These are phyloP conservation scores for Microsporum ferrugineum DNA, from an alignment of 2,329 filamentous ascomycete species.

Conservation along the genomic window DNA sequence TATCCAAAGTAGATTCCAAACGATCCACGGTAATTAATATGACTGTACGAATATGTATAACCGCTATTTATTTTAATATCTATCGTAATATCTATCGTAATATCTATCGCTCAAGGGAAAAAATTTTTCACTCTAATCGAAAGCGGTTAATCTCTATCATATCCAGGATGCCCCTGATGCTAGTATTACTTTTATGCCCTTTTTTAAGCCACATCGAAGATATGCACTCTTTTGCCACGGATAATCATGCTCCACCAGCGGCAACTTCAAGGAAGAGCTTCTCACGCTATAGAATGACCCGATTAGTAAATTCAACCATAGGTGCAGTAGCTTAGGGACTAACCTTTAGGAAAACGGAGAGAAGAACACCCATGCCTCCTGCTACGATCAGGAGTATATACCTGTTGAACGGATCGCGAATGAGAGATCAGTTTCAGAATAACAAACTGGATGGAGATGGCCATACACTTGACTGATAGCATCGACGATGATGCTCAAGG, in stretches of 20 bases:
- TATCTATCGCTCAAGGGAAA: background rate
- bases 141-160: background rate
- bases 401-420: background rate
- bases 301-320: background rate
- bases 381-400: background rate
- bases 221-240: background rate
- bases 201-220: background rate
- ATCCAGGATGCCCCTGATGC: background rate
- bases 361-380: background rate
- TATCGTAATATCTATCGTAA: background rate
- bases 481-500: background rate
- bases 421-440: background rate
- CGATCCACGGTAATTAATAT: background rate
- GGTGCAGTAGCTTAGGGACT: background rate
- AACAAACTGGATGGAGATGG: background rate
- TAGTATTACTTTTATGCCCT: background rate
- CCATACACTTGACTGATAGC: background rate
- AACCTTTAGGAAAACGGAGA: background rate
- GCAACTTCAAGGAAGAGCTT: background rate
- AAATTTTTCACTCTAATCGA: background rate
- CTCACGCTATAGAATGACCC: background rate
- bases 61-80: background rate
- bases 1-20: slow-evolving; percentile 41
- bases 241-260: background rate
- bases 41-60: background rate